A percentile compares a stretch with the other conserved stretches of the same genome.
phyloP scores from a whole-genome alignment of 305 asterid species.

The Caryopteris hybrid region DNA sequence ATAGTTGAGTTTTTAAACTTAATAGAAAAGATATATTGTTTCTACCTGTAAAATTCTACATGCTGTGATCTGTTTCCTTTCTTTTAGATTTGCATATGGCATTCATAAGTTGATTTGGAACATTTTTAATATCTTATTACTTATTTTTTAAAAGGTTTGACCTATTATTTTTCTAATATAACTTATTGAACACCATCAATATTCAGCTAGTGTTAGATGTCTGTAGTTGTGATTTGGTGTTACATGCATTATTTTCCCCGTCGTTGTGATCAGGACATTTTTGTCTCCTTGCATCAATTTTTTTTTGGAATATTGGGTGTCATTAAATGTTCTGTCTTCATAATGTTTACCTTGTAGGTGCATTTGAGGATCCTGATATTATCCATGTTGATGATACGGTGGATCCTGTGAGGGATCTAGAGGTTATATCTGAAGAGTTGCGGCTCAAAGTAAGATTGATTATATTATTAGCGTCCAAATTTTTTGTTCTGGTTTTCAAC shows the following conservation, averaged over 20 bases:
- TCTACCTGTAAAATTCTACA: conserved; percentile 1
- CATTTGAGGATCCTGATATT: conserved; percentile 95
- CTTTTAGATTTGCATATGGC: neutral
- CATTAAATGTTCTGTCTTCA: conserved; percentile 3
- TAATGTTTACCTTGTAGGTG: conserved; percentile 44
- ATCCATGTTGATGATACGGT: conserved; percentile 90
- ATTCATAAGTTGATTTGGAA: neutral
- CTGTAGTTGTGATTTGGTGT: neutral
- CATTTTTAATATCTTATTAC: neutral
- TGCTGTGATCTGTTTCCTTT: neutral
- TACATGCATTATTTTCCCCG: neutral
- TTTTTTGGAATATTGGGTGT: neutral
- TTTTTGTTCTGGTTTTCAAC: neutral
- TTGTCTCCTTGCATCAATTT: neutral
- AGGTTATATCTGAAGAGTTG: conserved; percentile 74
- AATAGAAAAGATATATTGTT: neutral
- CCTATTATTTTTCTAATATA: neutral
- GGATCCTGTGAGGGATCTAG: conserved; percentile 97
- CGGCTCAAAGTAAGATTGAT: conserved; percentile 69
- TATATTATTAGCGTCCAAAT: neutral
- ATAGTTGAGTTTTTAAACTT: neutral
- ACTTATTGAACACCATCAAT: neutral
- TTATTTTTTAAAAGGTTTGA: neutral
- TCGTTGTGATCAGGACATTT: neutral
- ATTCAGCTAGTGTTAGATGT: neutral